Evolutionary conservation across 208 protist genomes (phyloP).

Genomic region (Acanthamoeba castellanii): DNA sequence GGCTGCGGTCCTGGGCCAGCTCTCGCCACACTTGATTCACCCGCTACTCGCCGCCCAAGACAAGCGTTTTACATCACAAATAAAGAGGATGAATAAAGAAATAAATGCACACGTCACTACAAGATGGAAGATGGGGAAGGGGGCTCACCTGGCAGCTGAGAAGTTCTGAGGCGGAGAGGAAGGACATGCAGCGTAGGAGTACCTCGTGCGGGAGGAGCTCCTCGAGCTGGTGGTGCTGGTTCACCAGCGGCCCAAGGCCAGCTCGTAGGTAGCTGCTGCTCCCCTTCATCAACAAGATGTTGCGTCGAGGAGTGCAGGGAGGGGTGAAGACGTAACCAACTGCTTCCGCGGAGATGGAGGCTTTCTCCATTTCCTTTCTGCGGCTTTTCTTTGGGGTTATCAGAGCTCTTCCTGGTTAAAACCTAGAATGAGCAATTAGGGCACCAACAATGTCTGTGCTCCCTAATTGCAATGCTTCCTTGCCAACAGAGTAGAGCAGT

Average conservation of each 20-base stretch:
- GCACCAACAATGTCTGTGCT: too few species aligned
- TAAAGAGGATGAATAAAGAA: too few species aligned
- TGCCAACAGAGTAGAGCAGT: too few species aligned
- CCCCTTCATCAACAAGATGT: neutral
- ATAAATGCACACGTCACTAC: too few species aligned
- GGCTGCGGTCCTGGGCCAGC: neutral
- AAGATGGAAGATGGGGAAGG: neutral
- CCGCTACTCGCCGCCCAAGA: neutral
- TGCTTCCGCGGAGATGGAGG: neutral
- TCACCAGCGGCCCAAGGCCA: neutral
- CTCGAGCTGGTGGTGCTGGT: neutral
- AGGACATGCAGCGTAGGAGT: neutral
- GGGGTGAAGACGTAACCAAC: neutral
- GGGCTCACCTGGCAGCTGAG: neutral
- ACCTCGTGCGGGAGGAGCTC: slow-evolving; percentile 10
- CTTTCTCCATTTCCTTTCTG: neutral
- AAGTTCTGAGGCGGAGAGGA: neutral
- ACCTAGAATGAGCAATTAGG: too few species aligned
- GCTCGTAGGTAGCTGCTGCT: neutral
- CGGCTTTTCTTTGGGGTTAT: neutral
- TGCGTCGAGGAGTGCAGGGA: neutral
- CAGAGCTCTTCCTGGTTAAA: neutral
- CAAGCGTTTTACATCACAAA: too few species aligned
- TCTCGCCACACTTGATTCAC: neutral
- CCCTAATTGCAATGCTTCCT: too few species aligned